Base-by-base conservation (phyloP, 2,329 filamentous ascomycete genomes). In the Colletotrichum horii region DNA sequence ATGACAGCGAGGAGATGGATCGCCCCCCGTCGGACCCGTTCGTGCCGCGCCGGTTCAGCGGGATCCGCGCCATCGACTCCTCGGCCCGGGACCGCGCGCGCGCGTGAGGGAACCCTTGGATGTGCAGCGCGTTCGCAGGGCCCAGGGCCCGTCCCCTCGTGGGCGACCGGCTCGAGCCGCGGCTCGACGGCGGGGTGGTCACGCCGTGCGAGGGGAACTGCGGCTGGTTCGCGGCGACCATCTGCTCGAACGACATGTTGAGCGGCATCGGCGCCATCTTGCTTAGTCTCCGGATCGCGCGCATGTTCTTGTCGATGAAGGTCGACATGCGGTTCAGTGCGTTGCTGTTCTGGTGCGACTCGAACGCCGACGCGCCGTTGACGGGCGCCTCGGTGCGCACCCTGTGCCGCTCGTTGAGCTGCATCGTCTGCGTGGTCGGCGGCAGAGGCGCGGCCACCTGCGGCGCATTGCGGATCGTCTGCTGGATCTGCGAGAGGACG, bases 321-420 rank as follows among this genome's bases (percentile, higher is more conserved):
- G 72, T 82, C 15, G 84, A 86, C 84, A 89, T 89, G 26, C 85
- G 84, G 22, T 83, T 83, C 65, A 88, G 78, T 6, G 88, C 87
- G 30, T 82, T 83, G 16, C 79, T 82, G 72, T 87, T 87, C 66
- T 86, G 84, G 67, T 87, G 83, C 6, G 83, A 82, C 71, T 86
- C 86, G 71, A 87, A 84, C 2, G 82, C 84, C 24, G 84, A 84
- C 2, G 83, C 81, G n/a, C 83, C 84, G 30, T 79, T 78, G 30
- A 83, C 66, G 34, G 81, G 80, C 43, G 81, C 79, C 76, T 80
- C 76, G 64, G 84, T 80, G 16, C 86, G 80, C 16, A 83, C 82
- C 26, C 84, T 81, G 76, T 88, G 87, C 75, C 87, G 83, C 62
- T 84, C 85, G 70, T 86, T 88, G 62, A 87, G 83, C 12, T 80